These are phyloP conservation scores for Ustilago lituana DNA, from an alignment of 1,284 basidiomycete species.

Conservation along the genomic window DNA sequence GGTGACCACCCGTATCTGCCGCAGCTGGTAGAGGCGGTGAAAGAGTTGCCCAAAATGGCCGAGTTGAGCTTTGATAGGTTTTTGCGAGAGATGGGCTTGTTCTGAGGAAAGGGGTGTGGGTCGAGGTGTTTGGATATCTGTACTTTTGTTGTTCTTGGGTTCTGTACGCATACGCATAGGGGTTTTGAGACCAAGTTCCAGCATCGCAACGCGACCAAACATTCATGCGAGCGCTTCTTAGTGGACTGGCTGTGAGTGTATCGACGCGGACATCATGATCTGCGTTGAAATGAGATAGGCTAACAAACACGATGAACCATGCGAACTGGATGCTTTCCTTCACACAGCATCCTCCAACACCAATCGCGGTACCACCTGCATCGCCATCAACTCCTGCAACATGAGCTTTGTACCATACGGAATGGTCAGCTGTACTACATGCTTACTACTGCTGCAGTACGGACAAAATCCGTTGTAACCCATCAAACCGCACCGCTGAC, in stretches of 20 bases:
- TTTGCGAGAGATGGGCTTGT: conserved; percentile 37
- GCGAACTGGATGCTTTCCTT: not conserved
- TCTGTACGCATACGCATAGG: too few relatives aligned
- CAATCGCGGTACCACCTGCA: conserved; percentile 70
- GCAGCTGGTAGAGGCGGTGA: conserved; percentile 46
- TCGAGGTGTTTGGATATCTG: too few relatives aligned
- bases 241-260: too few relatives aligned
- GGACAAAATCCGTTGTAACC: conserved; percentile 76
- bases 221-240: too few relatives aligned
- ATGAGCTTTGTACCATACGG: conserved; percentile 97
- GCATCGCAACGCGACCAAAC: too few relatives aligned
- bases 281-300: too few relatives aligned
- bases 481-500: conserved; percentile 91
- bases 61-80: conserved; percentile 42
- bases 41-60: conserved; percentile 50
- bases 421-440: conserved; percentile 94
- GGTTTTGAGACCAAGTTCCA: too few relatives aligned
- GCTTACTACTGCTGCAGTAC: conserved; percentile 90
- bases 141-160: too few relatives aligned
- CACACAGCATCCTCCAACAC: conserved; percentile 64
- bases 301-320: too few relatives aligned
- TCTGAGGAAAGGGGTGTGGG: too few relatives aligned
- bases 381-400: conserved; percentile 85
- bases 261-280: too few relatives aligned
- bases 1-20: conserved; percentile 56